Percentiles rank a stretch among this genome's conserved stretches.
phyloP scores from a whole-genome alignment of 306 rosid genomes.

The Luffa aegyptiaca region DNA sequence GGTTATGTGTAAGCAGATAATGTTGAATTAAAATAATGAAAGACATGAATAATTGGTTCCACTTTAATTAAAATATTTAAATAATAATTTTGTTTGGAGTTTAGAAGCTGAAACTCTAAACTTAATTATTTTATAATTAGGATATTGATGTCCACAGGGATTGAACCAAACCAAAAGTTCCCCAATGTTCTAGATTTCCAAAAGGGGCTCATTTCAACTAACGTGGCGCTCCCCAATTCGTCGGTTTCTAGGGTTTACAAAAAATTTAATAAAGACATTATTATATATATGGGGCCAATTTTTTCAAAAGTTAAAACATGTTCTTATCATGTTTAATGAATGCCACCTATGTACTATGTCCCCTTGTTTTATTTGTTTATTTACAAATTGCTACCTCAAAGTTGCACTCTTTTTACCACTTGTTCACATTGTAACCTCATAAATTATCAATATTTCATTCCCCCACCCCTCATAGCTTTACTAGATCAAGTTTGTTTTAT shows the following conservation, averaged over 20 bases:
- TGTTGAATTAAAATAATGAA: constrained; percentile 17
- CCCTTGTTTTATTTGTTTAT: neutral
- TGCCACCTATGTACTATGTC: constrained; percentile 7
- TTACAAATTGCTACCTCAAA: neutral
- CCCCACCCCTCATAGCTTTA: neutral
- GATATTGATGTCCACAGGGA: constrained; percentile 50
- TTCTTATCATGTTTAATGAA: constrained; percentile 11
- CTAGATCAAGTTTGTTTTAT: neutral
- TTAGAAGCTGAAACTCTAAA: neutral
- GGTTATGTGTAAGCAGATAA: constrained; percentile 5
- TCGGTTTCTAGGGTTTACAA: constrained; percentile 6
- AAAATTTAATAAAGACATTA: neutral
- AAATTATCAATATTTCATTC: neutral
- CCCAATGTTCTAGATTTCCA: constrained; percentile 51
- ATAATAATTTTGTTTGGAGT: constrained; percentile 1
- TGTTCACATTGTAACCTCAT: constrained; percentile 1
- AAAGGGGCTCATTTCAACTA: constrained; percentile 15
- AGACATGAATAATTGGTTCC: constrained; percentile 46
- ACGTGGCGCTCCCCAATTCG: constrained; percentile 34
- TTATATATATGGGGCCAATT: neutral
- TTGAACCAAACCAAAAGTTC: constrained; percentile 42
- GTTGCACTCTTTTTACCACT: neutral
- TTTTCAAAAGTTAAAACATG: constrained; percentile 9
- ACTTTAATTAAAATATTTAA: constrained; percentile 3
- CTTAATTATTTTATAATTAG: neutral